Conservation (phyloP, 2,329 filamentous ascomycete genomes). For the Pestalotiopsis sp. region DNA sequence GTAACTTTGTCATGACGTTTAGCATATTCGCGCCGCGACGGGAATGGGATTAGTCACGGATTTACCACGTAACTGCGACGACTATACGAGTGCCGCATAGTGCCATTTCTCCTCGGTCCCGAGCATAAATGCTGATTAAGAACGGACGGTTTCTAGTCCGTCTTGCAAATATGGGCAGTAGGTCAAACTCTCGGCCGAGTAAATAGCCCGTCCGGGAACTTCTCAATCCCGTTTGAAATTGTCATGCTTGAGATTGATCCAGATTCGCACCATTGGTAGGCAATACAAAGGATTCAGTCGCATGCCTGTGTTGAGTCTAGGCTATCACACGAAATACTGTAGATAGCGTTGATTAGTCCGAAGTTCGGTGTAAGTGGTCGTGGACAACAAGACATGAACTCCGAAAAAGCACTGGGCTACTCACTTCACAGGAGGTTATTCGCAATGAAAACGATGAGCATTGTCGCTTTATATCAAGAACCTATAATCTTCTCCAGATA, state of each 20-base stretch:
- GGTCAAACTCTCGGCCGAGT: neutral
- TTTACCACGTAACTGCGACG: neutral
- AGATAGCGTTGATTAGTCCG: no score
- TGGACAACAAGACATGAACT: no score
- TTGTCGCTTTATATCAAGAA: neutral
- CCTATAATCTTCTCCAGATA: slow-evolving; percentile 39
- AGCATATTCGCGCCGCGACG: neutral
- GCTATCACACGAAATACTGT: no score
- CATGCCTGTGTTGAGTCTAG: no score
- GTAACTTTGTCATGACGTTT: neutral
- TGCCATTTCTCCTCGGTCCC: neutral
- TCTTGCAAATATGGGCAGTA: no score
- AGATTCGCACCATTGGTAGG: no score
- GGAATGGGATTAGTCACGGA: neutral
- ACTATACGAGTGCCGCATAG: neutral
- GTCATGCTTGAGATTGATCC: no score
- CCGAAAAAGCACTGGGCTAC: no score
- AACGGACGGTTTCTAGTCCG: neutral
- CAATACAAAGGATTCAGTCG: no score
- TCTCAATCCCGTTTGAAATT: neutral
- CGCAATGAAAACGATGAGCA: no score
- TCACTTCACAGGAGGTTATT: neutral
- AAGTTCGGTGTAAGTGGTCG: no score
- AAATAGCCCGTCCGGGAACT: neutral
- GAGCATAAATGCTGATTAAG: neutral